Evolutionary conservation across 1,284 basidiomycete genomes (phyloP).

Genomic region (Heterobasidion occidentale): DNA sequence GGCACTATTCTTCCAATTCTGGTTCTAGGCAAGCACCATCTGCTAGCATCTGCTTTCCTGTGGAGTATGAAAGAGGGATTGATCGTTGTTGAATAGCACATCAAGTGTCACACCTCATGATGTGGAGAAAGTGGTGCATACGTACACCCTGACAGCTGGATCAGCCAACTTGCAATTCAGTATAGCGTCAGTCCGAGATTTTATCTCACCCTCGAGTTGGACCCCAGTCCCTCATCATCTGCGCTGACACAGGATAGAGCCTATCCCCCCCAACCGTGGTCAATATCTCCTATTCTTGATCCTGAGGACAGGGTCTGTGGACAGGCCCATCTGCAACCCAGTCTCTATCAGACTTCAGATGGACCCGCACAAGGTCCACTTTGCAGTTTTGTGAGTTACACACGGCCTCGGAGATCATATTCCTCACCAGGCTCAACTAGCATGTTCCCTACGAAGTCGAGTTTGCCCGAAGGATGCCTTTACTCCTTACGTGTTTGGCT

Average conservation of each 20-base stretch:
- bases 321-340: constrained; percentile 41
- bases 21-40: neutral
- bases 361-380: constrained; percentile 43
- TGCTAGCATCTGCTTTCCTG: too few relatives aligned
- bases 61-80: too few relatives aligned
- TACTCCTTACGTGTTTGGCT: constrained; percentile 54
- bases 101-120: neutral
- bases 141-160: constrained; percentile 17
- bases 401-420: neutral
- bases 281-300: constrained; percentile 43
- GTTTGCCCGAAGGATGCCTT: constrained; percentile 38
- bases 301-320: constrained; percentile 42
- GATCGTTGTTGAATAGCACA: neutral
- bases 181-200: constrained; percentile 15
- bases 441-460: constrained; percentile 45
- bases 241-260: constrained; percentile 36
- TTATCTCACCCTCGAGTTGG: neutral
- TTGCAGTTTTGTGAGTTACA: constrained; percentile 44
- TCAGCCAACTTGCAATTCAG: constrained; percentile 17
- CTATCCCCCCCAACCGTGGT: constrained; percentile 30
- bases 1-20: neutral
- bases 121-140: constrained; percentile 14
- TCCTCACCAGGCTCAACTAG: constrained; percentile 20
- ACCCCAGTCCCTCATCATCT: neutral
- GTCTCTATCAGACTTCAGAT: constrained; percentile 34